Conservation (phyloP, 1,139 yeast species). For the Hemisphaericaspora xylofermentans region DNA sequence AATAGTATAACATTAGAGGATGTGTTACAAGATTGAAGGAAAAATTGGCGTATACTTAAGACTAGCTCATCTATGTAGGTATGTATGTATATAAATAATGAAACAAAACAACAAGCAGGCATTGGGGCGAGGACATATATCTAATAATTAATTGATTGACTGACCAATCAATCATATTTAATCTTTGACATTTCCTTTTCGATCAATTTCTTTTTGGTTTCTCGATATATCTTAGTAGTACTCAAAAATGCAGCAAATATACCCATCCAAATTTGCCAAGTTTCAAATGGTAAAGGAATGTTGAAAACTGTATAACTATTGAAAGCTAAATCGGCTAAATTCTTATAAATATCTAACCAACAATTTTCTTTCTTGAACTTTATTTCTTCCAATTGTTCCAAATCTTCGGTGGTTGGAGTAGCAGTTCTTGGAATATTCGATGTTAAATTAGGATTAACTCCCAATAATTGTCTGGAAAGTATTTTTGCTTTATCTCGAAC, state of each 20-base stretch:
- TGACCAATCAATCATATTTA: conserved; percentile 6
- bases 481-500: conserved; percentile 39
- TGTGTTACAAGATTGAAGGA: background rate
- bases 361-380: conserved; percentile 41
- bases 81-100: conserved; percentile 1
- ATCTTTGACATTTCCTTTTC: conserved; percentile 17
- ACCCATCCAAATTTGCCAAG: conserved; percentile 52
- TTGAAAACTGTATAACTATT: conserved; percentile 46
- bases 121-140: background rate
- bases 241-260: conserved; percentile 43
- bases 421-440: conserved; percentile 5
- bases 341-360: conserved; percentile 42
- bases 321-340: conserved; percentile 41
- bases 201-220: conserved; percentile 32
- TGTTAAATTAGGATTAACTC: conserved; percentile 6
- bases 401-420: conserved; percentile 18
- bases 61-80: too few relatives aligned
- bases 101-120: too few relatives aligned
- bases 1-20: conserved; percentile 32
- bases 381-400: conserved; percentile 29
- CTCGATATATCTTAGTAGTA: conserved; percentile 41
- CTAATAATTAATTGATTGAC: background rate
- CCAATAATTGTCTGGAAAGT: conserved; percentile 37
- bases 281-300: conserved; percentile 40
- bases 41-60: too few relatives aligned